Conservation (phyloP, 2,329 filamentous ascomycete genomes). For the Cryphonectria nitschkei region DNA sequence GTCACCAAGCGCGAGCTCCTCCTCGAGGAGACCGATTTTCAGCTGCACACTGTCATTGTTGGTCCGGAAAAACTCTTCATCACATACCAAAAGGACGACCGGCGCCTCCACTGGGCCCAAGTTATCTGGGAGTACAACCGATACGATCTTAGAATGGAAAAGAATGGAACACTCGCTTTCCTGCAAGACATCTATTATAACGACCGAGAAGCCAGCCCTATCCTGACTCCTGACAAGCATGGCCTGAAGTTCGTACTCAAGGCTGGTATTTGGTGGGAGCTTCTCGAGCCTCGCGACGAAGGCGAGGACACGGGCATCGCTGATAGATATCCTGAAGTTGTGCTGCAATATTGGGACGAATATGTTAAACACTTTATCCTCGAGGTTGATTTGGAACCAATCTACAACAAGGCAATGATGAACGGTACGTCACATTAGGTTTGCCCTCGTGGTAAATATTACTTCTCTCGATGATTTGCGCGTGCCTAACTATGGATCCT, state of each 20-base stretch:
- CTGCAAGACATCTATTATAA: neutral
- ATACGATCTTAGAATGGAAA: neutral
- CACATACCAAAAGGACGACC: neutral
- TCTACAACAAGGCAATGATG: neutral
- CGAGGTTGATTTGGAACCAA: neutral
- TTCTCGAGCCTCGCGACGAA: neutral
- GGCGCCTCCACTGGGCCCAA: neutral
- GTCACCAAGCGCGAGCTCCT: neutral
- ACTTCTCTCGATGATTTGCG: no score
- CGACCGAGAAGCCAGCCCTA: neutral
- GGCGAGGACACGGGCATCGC: neutral
- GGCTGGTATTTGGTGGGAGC: neutral
- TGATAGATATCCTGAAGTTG: neutral
- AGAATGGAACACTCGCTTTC: no score
- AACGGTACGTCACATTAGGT: neutral
- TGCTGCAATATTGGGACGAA: neutral
- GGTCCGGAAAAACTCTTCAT: neutral
- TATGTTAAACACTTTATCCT: neutral
- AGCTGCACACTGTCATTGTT: accelerated
- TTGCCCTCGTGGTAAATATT: no score
- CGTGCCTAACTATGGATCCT: no score
- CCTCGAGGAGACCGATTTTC: neutral
- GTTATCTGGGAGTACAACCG: neutral
- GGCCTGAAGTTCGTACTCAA: neutral
- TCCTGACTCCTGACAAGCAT: neutral